Conservation (phyloP, 371 early-diverging fungal genomes). For the Lichtheimia ramosa region DNA sequence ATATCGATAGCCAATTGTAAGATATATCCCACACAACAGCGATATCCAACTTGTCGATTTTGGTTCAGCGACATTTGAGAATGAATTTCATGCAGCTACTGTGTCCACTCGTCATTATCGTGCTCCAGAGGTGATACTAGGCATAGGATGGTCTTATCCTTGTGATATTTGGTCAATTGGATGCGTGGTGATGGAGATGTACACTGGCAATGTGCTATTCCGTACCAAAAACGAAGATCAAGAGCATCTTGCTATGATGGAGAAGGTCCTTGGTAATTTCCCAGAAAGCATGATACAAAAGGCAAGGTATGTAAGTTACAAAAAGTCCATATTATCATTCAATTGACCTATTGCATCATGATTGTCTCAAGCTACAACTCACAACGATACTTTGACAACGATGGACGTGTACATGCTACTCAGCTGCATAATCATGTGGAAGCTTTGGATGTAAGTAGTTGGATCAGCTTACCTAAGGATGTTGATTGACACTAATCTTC, state of each 20-base stretch:
- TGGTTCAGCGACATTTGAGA: slow-evolving; percentile 93
- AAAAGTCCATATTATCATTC: too few species aligned
- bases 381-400: too few species aligned
- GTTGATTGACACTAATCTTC: too few species aligned
- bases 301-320: slow-evolving; percentile 14
- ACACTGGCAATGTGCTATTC: slow-evolving; percentile 94
- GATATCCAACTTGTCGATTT: slow-evolving; percentile 93
- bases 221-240: slow-evolving; percentile 86
- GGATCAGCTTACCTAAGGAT: too few species aligned
- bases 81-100: slow-evolving; percentile 88
- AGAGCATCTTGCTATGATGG: slow-evolving; percentile 79
- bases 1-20: too few species aligned
- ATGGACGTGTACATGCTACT: too few species aligned
- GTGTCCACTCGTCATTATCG: slow-evolving; percentile 97
- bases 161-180: slow-evolving; percentile 98
- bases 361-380: too few species aligned
- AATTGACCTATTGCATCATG: too few species aligned
- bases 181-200: slow-evolving; percentile 94
- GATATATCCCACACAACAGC: slow-evolving; percentile 54
- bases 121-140: slow-evolving; percentile 95
- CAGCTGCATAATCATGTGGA: too few species aligned
- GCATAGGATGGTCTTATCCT: slow-evolving; percentile 91
- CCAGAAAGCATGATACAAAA: slow-evolving; percentile 39
- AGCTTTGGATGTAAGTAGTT: too few species aligned
- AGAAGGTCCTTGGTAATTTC: slow-evolving; percentile 59